Base-by-base conservation (phyloP, 106 monocot species). In the Allium fistulosum region DNA sequence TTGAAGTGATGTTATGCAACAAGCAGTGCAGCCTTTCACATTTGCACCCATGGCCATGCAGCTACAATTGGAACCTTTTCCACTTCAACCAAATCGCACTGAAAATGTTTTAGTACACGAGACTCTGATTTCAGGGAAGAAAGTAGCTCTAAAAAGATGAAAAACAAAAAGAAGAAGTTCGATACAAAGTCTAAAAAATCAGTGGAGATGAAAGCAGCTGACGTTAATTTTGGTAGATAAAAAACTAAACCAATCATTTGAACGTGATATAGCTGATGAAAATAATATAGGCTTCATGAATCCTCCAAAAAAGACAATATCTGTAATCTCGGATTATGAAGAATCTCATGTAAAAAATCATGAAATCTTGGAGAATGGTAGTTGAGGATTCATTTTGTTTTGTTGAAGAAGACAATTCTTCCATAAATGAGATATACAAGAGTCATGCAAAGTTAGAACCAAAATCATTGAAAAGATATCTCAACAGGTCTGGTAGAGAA, bases 171-270 rank as follows among this genome's bases (percentile, higher is more conserved):
- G 63, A 17, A 17, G 57, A 70, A 61, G 22, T 0, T 22, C 22
- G 0, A 22, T 22, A 22, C 22, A 48, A 81, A 70, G 50, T 61
- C 71, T 28, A 81, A 80, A 68, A 86, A 77, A 47, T 59, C 72
- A 48, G 66, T 80, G n/a, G 78, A 83, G 62, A 73, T 79, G 71
- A 67, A 75, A 67, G 58, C 72, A 48, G 62, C 12, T 1, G 61
- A 68, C 49, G 57, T 46, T 49, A 53, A 51, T 28, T 15, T 0
- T 56, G 18, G 28, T 45, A 68, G 16, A 12, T 22, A 26, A 13
- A 51, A 65, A 22, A 22, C 22, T 22, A 22, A 22, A 22, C 22
- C 22, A 22, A 22, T 22, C 1, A 22, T 22, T 22, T 22, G 22
- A 22, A 1, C 22, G 17, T 17, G 8, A 27, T 53, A 53, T 71